Base-by-base conservation (phyloP, 1,139 yeast species). In the Hyphopichia fennica region DNA sequence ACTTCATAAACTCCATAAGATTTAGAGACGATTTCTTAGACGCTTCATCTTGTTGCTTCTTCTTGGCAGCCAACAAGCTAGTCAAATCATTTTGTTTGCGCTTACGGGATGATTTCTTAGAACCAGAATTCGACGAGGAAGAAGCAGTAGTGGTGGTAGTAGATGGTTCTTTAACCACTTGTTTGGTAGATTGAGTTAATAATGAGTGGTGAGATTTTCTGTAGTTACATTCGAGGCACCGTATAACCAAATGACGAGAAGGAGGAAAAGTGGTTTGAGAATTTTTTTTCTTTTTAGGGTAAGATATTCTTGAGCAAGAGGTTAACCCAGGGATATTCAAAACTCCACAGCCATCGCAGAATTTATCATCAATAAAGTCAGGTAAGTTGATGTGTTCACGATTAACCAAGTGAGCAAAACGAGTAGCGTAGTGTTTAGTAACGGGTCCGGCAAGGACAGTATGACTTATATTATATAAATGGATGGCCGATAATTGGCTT, bases 1-100 rank as follows among this genome's bases (percentile, higher is more conserved):
- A 45, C 39, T 63, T 62, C 73, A 77, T 68, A 47, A 79, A 79
- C 45, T 76, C 81, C 66, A 74, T 73, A 25, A 80, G 60, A 50
- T 74, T 71, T 40, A 79, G 57, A 1, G 76, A 55, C 20, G 58
- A 45, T 8, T 52, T 60, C 42, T 60, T 59, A 37, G 57, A 56
- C 32, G 50, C 47, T 15, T 52, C 45, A 17, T 54, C 57, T 38
- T 69, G 66, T 37, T 64, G 67, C 41, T 70, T 65, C 50, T 69
- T 73, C 58, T 76, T 79, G 44, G 65, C 63, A 28, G 63, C 67
- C 32, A 81, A 57, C 50, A 80, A 53, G 40, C 48, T 62, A 54
- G 64, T 63, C 56, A 55, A 68, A 35, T 63, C 65, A 36, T 53
- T 63, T 40, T 63, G 63, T 46, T 70, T 37, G 65, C 34, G 34